Evolutionary conservation across 2,329 filamentous ascomycete species (phyloP).

Genomic region (Diaporthe helianthi): DNA sequence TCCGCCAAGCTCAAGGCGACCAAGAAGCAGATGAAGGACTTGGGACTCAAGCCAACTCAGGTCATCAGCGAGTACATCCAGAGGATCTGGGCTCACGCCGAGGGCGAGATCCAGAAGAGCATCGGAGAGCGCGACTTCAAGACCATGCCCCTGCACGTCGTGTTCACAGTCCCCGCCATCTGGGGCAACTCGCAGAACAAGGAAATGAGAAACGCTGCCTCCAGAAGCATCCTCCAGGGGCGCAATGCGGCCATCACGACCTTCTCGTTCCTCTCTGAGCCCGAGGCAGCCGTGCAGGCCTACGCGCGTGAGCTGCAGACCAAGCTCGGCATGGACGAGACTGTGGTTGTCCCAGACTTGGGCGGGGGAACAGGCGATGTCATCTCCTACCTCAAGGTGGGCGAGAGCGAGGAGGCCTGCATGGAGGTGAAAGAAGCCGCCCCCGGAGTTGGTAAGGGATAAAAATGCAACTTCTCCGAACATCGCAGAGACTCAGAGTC

Average conservation of each 20-base stretch:
- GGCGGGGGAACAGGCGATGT: neutral
- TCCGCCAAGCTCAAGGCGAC: neutral
- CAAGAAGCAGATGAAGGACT: neutral
- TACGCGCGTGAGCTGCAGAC: neutral
- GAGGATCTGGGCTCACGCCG: neutral
- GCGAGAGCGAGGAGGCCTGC: too few relatives aligned
- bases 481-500: too few relatives aligned
- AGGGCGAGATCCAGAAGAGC: neutral
- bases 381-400: neutral
- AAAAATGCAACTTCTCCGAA: fast-evolving
- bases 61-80: neutral
- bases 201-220: neutral
- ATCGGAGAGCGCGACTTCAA: neutral
- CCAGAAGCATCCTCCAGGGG: neutral
- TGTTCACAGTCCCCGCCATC: neutral
- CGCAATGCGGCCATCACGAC: neutral
- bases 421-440: neutral
- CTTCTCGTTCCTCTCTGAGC: neutral
- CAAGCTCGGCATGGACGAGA: neutral
- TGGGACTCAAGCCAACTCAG: neutral
- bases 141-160: neutral
- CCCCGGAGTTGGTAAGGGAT: neutral
- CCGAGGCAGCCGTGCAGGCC: neutral
- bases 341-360: neutral
- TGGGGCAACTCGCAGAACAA: neutral